Percentiles rank a stretch among this genome's conserved stretches.
Conservation (phyloP, 2,329 filamentous ascomycete genomes). For the Fusarium xylarioides region DNA sequence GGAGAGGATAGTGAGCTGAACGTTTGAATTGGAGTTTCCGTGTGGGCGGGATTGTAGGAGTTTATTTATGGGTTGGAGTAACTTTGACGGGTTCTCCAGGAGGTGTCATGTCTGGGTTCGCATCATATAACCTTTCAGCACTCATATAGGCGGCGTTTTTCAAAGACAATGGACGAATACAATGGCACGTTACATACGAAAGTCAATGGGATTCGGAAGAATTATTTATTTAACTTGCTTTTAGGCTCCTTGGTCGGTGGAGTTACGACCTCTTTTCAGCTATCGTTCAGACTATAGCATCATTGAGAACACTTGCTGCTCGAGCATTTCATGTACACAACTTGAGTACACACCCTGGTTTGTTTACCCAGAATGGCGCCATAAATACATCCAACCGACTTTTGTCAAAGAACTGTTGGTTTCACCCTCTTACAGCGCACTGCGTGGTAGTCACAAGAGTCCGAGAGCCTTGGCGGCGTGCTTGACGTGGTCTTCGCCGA, state of each 20-base stretch:
- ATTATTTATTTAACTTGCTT: slow-evolving; percentile 29
- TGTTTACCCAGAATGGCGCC: slow-evolving; percentile 7
- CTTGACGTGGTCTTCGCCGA: slow-evolving; percentile 88
- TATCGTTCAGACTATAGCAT: slow-evolving; percentile 10
- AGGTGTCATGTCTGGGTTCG: slow-evolving; percentile 31
- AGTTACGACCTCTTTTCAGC: neutral
- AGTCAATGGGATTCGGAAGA: neutral
- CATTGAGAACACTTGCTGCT: slow-evolving; percentile 3
- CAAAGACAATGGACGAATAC: slow-evolving; percentile 23
- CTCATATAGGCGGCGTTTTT: slow-evolving; percentile 39
- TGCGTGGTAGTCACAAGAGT: slow-evolving; percentile 45
- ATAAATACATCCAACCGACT: slow-evolving; percentile 17
- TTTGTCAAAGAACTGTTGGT: slow-evolving; percentile 12
- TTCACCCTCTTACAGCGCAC: slow-evolving; percentile 35
- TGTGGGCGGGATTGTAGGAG: slow-evolving; percentile 5
- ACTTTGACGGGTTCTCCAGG: slow-evolving; percentile 23
- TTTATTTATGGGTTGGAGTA: slow-evolving; percentile 23
- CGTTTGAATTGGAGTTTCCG: neutral
- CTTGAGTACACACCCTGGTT: neutral
- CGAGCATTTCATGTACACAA: slow-evolving; percentile 6
- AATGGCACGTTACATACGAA: neutral
- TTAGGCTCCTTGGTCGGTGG: slow-evolving; percentile 11
- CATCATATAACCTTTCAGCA: slow-evolving; percentile 31
- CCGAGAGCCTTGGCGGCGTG: slow-evolving; percentile 87
- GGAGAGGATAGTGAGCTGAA: slow-evolving; percentile 61